Evolutionary conservation across 208 protist genomes (phyloP), one percentile per base, ranked within the genome.

Genomic region (Perkinsela sp.): DNA sequence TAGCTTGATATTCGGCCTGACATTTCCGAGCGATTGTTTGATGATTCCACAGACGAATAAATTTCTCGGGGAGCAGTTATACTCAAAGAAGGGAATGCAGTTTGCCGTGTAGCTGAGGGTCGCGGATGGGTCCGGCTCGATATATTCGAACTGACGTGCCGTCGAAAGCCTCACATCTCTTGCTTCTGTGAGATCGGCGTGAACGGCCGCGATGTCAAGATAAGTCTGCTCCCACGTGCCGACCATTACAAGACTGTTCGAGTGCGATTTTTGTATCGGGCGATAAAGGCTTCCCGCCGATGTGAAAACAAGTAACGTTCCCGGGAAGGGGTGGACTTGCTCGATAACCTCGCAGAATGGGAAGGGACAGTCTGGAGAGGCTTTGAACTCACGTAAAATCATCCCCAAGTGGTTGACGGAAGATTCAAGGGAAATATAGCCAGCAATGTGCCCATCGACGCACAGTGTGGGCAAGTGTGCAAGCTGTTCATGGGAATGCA

Each of bases 41-140:
- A 86, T 94, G 81, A 99, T 97, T 69, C 97, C 89, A 78, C 95
- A 98, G 84, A 98, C 96, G 80, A 99, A 99, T 77, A 99, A 96
- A 78, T 99, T 99, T 68, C 98, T 80, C 32, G 98, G 98, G n/a
- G 85, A 95, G 83, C 98, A 97, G 80, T 99, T 99, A 80, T 96
- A 92, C 78, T 98, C 94, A 66, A 94, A 98, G 77, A 98, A 99
- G 57, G 98, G 98, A 30, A 97, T 99, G 0, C 97, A 83, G 67
- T 82, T 85, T 6, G 95, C 95, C 66, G 98, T 88, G 32, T 98
- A 70, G 28, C 84, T 94, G 68, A 99, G 83, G 74, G 99, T 90
- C 74, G 92, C 87, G 71, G 78, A 90, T 29, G 93, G 90, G 72
- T 81, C 81, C 69, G 97, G 74, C 77, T 98, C 95, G 72, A 89